Evolutionary conservation across 2,329 filamentous ascomycete species (phyloP).

Genomic region (Monilinia laxa): DNA sequence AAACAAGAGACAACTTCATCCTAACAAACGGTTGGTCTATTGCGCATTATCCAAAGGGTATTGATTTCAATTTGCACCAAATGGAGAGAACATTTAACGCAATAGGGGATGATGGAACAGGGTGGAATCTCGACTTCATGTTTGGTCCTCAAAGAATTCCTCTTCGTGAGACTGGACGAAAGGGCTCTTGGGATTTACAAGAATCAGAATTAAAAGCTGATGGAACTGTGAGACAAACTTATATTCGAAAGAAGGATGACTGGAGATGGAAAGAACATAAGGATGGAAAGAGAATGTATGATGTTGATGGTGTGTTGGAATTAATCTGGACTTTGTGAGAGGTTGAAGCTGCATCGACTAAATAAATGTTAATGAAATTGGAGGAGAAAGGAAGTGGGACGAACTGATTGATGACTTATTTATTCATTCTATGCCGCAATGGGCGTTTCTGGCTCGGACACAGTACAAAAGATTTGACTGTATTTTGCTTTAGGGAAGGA

Average conservation of each 20-base stretch:
- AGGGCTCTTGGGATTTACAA: slow-evolving; percentile 55
- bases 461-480: too few species aligned
- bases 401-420: slow-evolving; percentile 15
- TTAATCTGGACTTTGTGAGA: slow-evolving; percentile 54
- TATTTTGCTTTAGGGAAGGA: slow-evolving; percentile 7
- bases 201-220: slow-evolving; percentile 50
- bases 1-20: slow-evolving; percentile 38
- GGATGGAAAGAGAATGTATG: slow-evolving; percentile 50
- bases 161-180: slow-evolving; percentile 50
- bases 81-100: slow-evolving; percentile 38
- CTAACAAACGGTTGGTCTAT: slow-evolving; percentile 39
- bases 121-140: slow-evolving; percentile 47
- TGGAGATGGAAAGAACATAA: slow-evolving; percentile 48
- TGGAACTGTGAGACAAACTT: slow-evolving; percentile 53
- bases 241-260: slow-evolving; percentile 54
- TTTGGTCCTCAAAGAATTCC: slow-evolving; percentile 51
- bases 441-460: slow-evolving; percentile 15
- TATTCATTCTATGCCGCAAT: slow-evolving; percentile 12
- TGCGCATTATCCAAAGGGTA: slow-evolving; percentile 37
- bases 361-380: slow-evolving; percentile 11
- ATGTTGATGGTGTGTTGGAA: slow-evolving; percentile 56
- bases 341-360: too few species aligned
- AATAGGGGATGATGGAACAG: slow-evolving; percentile 35
- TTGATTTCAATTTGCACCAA: slow-evolving; percentile 38
- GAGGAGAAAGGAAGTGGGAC: background rate